These are phyloP conservation scores for Penicillium verrucosum DNA, from an alignment of 2,329 filamentous ascomycete species.

Conservation along the genomic window DNA sequence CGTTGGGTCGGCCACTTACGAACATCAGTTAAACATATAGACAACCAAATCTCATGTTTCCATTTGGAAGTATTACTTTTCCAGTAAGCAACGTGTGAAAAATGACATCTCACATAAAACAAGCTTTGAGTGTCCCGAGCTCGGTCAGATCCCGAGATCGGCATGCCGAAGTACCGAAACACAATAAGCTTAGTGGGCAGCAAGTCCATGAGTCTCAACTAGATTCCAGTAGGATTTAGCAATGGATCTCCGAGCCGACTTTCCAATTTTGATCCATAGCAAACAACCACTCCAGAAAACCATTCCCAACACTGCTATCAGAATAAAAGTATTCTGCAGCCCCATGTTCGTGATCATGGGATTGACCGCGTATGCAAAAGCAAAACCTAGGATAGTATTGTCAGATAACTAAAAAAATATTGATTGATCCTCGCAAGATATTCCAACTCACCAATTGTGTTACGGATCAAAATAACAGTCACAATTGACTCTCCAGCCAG, in stretches of 20 bases:
- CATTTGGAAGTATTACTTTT: not conserved
- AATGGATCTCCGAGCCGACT: constrained; percentile 1
- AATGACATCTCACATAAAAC: not conserved
- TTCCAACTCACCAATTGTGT: no score
- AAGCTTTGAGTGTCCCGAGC: not conserved
- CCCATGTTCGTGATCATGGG: no score
- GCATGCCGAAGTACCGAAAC: not conserved
- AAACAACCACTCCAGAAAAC: constrained; percentile 2
- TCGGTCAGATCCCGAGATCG: not conserved
- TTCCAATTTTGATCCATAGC: constrained; percentile 5
- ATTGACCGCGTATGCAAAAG: no score
- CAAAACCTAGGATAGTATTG: no score
- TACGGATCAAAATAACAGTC: no score
- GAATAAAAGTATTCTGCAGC: no score
- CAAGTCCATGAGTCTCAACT: constrained; percentile 3
- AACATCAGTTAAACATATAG: not conserved
- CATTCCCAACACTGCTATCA: no score
- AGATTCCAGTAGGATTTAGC: constrained; percentile 4
- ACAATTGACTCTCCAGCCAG: no score
- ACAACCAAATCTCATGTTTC: not conserved
- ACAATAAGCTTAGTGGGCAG: not conserved
- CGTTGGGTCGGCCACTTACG: not conserved
- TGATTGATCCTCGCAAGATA: no score
- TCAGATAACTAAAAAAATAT: no score
- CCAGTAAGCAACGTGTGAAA: not conserved